These are phyloP conservation scores for Rhizomucor pusillus DNA, from an alignment of 371 early-diverging fungal species.

Conservation along the genomic window DNA sequence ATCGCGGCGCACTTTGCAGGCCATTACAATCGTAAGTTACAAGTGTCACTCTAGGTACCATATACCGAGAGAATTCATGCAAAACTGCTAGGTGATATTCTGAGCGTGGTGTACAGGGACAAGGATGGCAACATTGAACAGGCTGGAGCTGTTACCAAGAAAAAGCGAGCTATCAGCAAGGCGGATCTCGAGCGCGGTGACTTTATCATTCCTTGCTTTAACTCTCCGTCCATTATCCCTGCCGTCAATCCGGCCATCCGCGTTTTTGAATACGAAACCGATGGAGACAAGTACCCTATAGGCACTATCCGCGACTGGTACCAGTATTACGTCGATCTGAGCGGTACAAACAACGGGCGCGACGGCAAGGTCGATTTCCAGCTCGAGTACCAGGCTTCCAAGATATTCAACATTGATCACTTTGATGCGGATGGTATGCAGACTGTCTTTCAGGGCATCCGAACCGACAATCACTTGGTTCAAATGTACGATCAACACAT, in stretches of 20 bases:
- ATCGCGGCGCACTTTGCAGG: conserved; percentile 50
- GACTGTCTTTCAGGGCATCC: conserved; percentile 8
- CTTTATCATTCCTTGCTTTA: conserved; percentile 28
- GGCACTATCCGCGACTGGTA: conserved; percentile 36
- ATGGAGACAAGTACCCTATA: conserved; percentile 23
- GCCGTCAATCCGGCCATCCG: conserved; percentile 50
- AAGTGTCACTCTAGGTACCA: not conserved
- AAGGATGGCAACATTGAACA: conserved; percentile 5
- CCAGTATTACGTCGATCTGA: conserved; percentile 47
- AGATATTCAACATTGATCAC: conserved; percentile 27
- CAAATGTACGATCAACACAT: conserved; percentile 7
- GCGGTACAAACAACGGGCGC: conserved; percentile 22
- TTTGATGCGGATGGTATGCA: conserved; percentile 18
- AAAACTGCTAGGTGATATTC: conserved; percentile 17
- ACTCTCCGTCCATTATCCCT: conserved; percentile 49
- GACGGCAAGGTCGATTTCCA: conserved; percentile 21
- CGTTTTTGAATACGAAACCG: conserved; percentile 43
- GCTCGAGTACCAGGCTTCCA: conserved; percentile 40
- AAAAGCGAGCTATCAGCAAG: conserved; percentile 3
- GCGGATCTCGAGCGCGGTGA: conserved; percentile 1
- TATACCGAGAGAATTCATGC: not conserved
- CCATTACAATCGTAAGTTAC: conserved; percentile 33
- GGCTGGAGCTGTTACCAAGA: conserved; percentile 3
- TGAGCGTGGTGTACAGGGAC: conserved; percentile 16
- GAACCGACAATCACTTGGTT: conserved; percentile 3